Evolutionary conservation across 305 asterid species (phyloP).

Genomic region (Solanum aculeatissimum): DNA sequence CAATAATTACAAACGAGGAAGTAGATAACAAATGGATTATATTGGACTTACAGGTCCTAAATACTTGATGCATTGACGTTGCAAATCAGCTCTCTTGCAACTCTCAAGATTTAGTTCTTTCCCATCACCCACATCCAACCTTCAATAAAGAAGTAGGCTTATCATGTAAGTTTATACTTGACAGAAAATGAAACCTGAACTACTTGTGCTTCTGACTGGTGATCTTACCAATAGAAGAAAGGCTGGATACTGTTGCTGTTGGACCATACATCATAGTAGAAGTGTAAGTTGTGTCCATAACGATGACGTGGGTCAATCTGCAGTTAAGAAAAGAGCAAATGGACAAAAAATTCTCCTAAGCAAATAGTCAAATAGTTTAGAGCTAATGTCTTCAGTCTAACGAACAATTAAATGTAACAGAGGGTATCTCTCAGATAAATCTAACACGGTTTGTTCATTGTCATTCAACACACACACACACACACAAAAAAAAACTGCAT

Average conservation of each 20-base stretch:
- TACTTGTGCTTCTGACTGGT: not conserved
- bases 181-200: not conserved
- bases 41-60: constrained; percentile 47
- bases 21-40: not conserved
- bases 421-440: not conserved
- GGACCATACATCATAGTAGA: constrained; percentile 38
- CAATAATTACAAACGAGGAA: not conserved
- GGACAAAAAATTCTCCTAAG: not conserved
- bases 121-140: constrained; percentile 70
- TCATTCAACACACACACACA: not conserved
- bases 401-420: not conserved
- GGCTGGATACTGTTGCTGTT: constrained; percentile 35
- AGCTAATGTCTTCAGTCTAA: not conserved
- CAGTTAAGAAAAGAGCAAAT: not conserved
- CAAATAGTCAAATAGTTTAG: not conserved
- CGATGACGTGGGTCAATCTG: constrained; percentile 57
- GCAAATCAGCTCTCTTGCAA: constrained; percentile 45
- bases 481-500: not conserved
- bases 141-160: not conserved
- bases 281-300: constrained; percentile 44
- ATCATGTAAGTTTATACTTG: not conserved
- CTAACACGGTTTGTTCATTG: not conserved
- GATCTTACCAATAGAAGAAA: constrained; percentile 44
- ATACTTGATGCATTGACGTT: constrained; percentile 55
- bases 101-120: constrained; percentile 51